Conservation (phyloP, 768 basidiomycete genomes). For the Boletus speciosus region DNA sequence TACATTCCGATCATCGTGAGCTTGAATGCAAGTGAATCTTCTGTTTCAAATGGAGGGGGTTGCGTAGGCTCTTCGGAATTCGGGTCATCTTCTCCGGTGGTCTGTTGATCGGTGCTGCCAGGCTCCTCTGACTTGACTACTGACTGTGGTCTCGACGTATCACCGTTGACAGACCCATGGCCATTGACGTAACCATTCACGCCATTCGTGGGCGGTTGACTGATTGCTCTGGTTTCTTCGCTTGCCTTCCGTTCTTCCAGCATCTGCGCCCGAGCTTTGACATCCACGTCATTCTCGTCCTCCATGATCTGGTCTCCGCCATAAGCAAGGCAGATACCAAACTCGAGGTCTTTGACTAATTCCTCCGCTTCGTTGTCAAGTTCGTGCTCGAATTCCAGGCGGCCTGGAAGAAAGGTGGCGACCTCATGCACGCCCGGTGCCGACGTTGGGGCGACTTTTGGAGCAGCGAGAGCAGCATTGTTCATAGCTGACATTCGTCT, state of each 20-base stretch:
- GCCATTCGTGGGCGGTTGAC: slow-evolving; percentile 24
- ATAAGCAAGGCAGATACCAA: slow-evolving; percentile 81
- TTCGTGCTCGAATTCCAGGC: slow-evolving; percentile 98
- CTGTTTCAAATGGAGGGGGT: slow-evolving; percentile 79
- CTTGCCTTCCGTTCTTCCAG: slow-evolving; percentile 36
- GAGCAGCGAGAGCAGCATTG: slow-evolving; percentile 48
- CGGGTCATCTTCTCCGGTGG: slow-evolving; percentile 53
- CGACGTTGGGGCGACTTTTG: slow-evolving; percentile 80
- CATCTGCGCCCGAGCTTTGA: slow-evolving; percentile 47
- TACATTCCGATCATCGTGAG: slow-evolving; percentile 88
- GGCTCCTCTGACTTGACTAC: slow-evolving; percentile 45
- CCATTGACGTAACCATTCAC: slow-evolving; percentile 33
- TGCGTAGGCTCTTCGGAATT: slow-evolving; percentile 61
- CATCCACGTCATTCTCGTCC: slow-evolving; percentile 75
- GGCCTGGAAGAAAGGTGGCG: slow-evolving; percentile 88
- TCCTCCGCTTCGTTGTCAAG: slow-evolving; percentile 96
- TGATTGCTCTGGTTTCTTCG: slow-evolving; percentile 18
- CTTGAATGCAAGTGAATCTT: slow-evolving; percentile 84
- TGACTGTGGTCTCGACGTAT: slow-evolving; percentile 25
- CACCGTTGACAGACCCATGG: slow-evolving; percentile 36
- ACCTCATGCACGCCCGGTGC: slow-evolving; percentile 91
- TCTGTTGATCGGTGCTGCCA: slow-evolving; percentile 30
- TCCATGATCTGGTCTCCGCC: slow-evolving; percentile 81
- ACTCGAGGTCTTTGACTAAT: slow-evolving; percentile 92
- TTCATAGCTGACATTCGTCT: slow-evolving; percentile 82